phyloP scores from a whole-genome alignment of 2,329 filamentous ascomycete species.

The Fusarium tupiense region DNA sequence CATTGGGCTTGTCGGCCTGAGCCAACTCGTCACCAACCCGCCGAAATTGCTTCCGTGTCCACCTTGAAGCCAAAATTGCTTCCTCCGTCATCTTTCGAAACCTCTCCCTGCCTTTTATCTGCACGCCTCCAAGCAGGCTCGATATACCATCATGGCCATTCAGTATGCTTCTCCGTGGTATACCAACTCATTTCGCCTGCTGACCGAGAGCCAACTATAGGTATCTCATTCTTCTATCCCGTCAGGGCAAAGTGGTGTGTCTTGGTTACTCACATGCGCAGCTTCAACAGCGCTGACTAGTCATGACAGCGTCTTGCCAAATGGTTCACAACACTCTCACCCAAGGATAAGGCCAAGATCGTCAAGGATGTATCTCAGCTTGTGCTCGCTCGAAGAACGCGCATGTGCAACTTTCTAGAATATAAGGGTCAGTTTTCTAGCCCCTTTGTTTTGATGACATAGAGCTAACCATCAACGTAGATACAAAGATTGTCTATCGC shows the following conservation, averaged over 20 bases:
- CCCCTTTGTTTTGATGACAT: conserved; percentile 11
- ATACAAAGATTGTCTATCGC: conserved; percentile 98
- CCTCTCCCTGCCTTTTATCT: conserved; percentile 20
- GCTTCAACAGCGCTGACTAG: conserved; percentile 30
- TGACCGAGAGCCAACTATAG: conserved; percentile 58
- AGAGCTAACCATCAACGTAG: conserved; percentile 56
- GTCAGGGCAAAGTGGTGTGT: conserved; percentile 98
- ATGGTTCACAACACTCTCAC: conserved; percentile 98
- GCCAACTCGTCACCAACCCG: conserved; percentile 44
- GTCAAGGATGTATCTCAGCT: conserved; percentile 99
- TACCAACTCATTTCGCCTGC: conserved; percentile 14
- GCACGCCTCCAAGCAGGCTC: conserved; percentile 39
- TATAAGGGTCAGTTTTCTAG: conserved; percentile 80
- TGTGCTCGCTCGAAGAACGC: conserved; percentile 91
- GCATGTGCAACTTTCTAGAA: conserved; percentile 99
- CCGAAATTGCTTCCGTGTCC: conserved; percentile 44
- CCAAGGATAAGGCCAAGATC: conserved; percentile 99
- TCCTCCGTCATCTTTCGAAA: conserved; percentile 36
- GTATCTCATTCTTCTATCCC: conserved; percentile 96
- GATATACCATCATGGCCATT: conserved; percentile 53
- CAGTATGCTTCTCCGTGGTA: conserved; percentile 49
- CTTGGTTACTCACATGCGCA: conserved; percentile 37
- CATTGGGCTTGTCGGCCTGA: neutral
- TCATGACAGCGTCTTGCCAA: conserved; percentile 87
- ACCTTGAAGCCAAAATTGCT: conserved; percentile 38